Evolutionary conservation across 2,329 filamentous ascomycete species (phyloP).

Genomic region (Apiospora sp.): DNA sequence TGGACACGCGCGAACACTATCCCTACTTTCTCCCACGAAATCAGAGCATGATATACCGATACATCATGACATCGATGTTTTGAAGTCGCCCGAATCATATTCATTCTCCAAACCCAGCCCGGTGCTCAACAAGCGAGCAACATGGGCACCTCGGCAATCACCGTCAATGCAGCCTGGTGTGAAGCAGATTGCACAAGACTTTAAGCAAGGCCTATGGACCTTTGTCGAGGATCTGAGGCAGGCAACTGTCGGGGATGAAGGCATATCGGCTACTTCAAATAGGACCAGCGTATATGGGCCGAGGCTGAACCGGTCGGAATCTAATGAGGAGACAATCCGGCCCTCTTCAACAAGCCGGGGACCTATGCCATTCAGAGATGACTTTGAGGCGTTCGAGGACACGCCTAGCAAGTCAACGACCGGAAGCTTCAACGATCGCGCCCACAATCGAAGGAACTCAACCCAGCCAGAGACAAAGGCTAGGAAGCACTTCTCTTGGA

Average conservation of each 20-base stretch:
- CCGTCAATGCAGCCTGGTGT: slow-evolving; percentile 51
- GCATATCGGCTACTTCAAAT: slow-evolving; percentile 64
- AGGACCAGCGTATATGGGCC: slow-evolving; percentile 44
- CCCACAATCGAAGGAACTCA: slow-evolving; percentile 40
- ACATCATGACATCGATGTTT: slow-evolving; percentile 56
- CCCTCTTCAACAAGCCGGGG: slow-evolving; percentile 50
- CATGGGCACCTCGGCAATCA: slow-evolving; percentile 64
- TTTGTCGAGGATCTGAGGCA: slow-evolving; percentile 96
- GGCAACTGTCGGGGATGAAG: slow-evolving; percentile 95
- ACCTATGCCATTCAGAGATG: slow-evolving; percentile 53
- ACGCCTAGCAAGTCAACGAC: slow-evolving; percentile 45
- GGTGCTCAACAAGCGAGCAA: slow-evolving; percentile 60
- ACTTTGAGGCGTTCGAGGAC: slow-evolving; percentile 43
- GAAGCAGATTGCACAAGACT: slow-evolving; percentile 87
- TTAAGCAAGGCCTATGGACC: slow-evolving; percentile 88
- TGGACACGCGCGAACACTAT: slow-evolving; percentile 71
- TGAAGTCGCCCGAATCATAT: slow-evolving; percentile 44
- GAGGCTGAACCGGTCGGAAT: slow-evolving; percentile 36
- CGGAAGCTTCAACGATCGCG: slow-evolving; percentile 38
- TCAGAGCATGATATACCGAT: slow-evolving; percentile 52
- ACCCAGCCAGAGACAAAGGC: slow-evolving; percentile 49
- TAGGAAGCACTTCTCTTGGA: slow-evolving; percentile 67
- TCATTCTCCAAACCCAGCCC: slow-evolving; percentile 39
- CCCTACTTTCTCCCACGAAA: slow-evolving; percentile 78
- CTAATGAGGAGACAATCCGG: slow-evolving; percentile 57